Evolutionary conservation across 495 filamentous ascomycete genomes (phyloP).

Genomic region (Tuber melanosporum): DNA sequence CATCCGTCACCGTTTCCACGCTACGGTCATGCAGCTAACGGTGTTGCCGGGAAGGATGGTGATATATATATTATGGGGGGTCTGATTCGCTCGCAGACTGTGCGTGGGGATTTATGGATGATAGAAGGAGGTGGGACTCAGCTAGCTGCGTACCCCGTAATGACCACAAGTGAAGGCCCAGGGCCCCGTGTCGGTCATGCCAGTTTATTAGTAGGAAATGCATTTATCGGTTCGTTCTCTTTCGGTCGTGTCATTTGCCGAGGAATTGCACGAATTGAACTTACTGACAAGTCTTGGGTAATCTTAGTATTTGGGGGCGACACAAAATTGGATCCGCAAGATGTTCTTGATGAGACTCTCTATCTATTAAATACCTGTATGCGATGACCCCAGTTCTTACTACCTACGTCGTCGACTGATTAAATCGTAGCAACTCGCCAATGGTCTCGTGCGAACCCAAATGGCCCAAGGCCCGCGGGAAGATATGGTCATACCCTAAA

Average conservation of each 20-base stretch:
- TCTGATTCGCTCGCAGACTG: slow-evolving; percentile 83
- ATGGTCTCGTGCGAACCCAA: slow-evolving; percentile 89
- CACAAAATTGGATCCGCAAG: slow-evolving; percentile 89
- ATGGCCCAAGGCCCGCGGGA: slow-evolving; percentile 73
- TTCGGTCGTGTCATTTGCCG: not conserved
- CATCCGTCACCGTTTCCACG: slow-evolving; percentile 88
- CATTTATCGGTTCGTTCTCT: slow-evolving; percentile 64
- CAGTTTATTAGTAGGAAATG: slow-evolving; percentile 91
- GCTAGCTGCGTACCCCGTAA: slow-evolving; percentile 83
- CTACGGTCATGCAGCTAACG: slow-evolving; percentile 94
- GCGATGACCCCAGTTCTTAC: slow-evolving; percentile 39
- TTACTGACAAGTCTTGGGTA: slow-evolving; percentile 10
- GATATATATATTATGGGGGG: slow-evolving; percentile 98
- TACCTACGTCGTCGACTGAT: not conserved
- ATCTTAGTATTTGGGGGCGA: slow-evolving; percentile 80
- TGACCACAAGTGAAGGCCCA: slow-evolving; percentile 86
- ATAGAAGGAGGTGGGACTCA: slow-evolving; percentile 78
- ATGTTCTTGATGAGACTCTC: slow-evolving; percentile 86
- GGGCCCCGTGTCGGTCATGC: slow-evolving; percentile 94
- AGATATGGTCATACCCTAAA: slow-evolving; percentile 96
- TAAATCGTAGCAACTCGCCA: slow-evolving; percentile 72
- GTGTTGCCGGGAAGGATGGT: slow-evolving; percentile 87
- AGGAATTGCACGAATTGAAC: not conserved
- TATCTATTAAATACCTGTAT: slow-evolving; percentile 97
- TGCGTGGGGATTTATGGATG: slow-evolving; percentile 97